These are phyloP conservation scores for Aquilaria yunnanensis DNA, from an alignment of 345 rosid genomes.

Conservation along the genomic window DNA sequence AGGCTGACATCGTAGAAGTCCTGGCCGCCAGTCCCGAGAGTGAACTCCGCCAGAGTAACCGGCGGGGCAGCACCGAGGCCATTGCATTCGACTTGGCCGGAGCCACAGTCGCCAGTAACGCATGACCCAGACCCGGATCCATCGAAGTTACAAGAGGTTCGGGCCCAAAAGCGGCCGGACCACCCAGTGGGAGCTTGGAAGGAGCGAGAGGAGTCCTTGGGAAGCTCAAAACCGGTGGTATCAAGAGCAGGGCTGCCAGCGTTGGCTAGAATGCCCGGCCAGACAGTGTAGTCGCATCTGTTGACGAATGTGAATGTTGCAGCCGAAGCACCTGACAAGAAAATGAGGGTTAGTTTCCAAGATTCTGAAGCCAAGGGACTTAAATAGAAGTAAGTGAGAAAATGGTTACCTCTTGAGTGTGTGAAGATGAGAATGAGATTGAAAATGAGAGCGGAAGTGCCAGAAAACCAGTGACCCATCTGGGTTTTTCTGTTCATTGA, in stretches of 20 bases:
- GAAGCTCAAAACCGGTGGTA: slow-evolving; percentile 61
- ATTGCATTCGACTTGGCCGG: slow-evolving; percentile 55
- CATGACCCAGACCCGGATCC: slow-evolving; percentile 55
- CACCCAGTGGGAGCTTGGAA: slow-evolving; percentile 70
- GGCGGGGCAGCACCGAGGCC: slow-evolving; percentile 85
- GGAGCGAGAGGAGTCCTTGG: slow-evolving; percentile 46
- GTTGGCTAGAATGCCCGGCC: slow-evolving; percentile 78
- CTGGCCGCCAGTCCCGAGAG: slow-evolving; percentile 68
- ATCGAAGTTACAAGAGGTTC: slow-evolving; percentile 65
- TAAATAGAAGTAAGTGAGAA: neutral
- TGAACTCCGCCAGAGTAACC: slow-evolving; percentile 82
- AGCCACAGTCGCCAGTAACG: slow-evolving; percentile 67
- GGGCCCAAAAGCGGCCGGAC: slow-evolving; percentile 83
- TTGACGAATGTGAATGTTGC: slow-evolving; percentile 64
- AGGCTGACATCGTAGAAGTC: slow-evolving; percentile 96
- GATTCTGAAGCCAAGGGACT: neutral
- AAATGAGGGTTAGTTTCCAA: neutral
- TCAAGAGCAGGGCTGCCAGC: slow-evolving; percentile 55
- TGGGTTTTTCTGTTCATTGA: slow-evolving; percentile 1
- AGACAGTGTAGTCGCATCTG: slow-evolving; percentile 45
- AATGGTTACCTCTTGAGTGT: slow-evolving; percentile 24
- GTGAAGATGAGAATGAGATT: slow-evolving; percentile 24
- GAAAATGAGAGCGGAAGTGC: slow-evolving; percentile 13
- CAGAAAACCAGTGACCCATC: slow-evolving; percentile 25
- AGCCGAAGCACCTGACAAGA: slow-evolving; percentile 16